Evolutionary conservation across 345 rosid species (phyloP), one percentile per base, ranked within the genome.

Genomic region (Hibiscus trionum): DNA sequence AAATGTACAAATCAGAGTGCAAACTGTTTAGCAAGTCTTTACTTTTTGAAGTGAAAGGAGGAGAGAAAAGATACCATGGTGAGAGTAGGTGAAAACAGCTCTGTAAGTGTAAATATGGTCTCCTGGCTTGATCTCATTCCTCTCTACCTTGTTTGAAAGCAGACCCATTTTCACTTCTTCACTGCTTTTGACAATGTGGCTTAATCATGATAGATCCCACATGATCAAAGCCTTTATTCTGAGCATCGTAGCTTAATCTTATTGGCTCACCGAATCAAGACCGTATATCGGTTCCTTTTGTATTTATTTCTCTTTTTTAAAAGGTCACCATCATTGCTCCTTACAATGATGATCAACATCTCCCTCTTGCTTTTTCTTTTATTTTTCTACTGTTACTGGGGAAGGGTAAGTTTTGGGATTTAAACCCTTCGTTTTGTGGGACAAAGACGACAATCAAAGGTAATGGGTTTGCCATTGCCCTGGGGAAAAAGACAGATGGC

Each of bases 81-180:
- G 98, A 80, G 99, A 93, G 78, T 95, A 93, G 74, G 99, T 73
- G 80, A 93, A 95, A 49, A 95, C 84, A 53, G 96, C 99, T 77
- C 97, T 85, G 87, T 95, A 95, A 82, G 97, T 88, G 84, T 95
- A 95, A 83, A 95, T 88, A 72, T 95, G 98, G 81, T 92, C 97
- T 39, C 99, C 99, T 33, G 98, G 78, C 50, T 80, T 88, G 82
- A 95, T 75, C 79, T 87, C 96, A 78, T 75, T 79, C 74, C 87
- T 86, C 77, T 90, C 98, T 35, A 84, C 83, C 81, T 86, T 87
- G 85, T 95, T 85, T 46, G 85, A 89, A 31, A 95, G 84, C 80
- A 95, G 75, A 70, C 99, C 99, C 99, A 95, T 95, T 67, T 75
- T 75, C 78, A 77, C 35, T 35, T 35, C 5, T 49, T n/a, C 61